Percentiles rank a stretch among this genome's conserved stretches.
Conservation (phyloP, 2,329 filamentous ascomycete species). For the Trichoderma pleuroti region DNA sequence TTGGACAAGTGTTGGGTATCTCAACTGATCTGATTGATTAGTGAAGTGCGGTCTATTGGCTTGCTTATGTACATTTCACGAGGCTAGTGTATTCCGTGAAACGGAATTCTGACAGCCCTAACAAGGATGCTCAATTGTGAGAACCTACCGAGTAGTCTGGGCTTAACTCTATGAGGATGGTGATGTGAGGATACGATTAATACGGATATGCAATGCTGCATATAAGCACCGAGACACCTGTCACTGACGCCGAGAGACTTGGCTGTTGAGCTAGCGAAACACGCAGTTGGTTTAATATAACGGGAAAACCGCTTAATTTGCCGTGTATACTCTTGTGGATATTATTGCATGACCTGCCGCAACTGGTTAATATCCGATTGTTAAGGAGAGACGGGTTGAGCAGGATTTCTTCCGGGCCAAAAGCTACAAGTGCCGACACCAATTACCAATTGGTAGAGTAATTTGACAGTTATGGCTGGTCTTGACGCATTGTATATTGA, state of each 20-base stretch:
- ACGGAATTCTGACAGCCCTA: background rate
- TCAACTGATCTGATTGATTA: background rate
- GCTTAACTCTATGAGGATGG: constrained; percentile 10
- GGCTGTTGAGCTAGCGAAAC: background rate
- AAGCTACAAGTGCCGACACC: background rate
- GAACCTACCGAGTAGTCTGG: background rate
- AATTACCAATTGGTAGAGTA: background rate
- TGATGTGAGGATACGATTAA: background rate
- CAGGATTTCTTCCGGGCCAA: background rate
- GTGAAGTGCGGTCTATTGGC: background rate
- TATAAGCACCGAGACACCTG: background rate
- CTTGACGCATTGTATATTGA: background rate
- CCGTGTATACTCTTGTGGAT: background rate
- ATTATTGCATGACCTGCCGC: background rate
- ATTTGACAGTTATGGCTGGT: accelerated
- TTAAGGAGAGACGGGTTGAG: background rate
- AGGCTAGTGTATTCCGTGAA: background rate
- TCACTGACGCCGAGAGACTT: background rate
- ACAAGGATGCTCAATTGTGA: background rate
- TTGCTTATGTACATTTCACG: background rate
- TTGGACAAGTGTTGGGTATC: background rate
- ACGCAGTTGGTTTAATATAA: background rate
- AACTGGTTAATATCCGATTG: background rate
- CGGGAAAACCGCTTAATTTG: background rate
- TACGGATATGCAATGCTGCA: background rate